Base-by-base conservation (phyloP, 1,284 basidiomycete species). In the Malassezia equina region DNA sequence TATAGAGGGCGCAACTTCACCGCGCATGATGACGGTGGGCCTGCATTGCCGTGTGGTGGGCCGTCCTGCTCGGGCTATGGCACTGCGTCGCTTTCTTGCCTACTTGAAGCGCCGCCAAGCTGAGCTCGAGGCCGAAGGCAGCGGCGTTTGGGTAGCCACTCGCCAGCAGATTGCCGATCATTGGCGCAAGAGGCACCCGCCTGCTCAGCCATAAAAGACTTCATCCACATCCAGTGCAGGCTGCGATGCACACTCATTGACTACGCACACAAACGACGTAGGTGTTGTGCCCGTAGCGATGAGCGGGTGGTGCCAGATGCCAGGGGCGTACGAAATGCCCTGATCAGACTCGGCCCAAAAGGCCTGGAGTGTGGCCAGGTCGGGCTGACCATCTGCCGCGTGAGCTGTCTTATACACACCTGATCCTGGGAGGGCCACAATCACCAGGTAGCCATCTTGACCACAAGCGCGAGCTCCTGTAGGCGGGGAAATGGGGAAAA, bases 11-110 rank as follows among this genome's bases (percentile, higher is more conserved):
- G 47, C 57, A 24, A 48, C 67, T 6, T 58, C 65, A 15, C 73
- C 76, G 2, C 76, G 76, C 64, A 77, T 78, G 76, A 73, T 78
- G 72, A 68, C 69, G 23, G 59, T 78, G 17, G 76, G 75, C 15
- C 58, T 78, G 28, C 77, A 78, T 55, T 73, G 72, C 45, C 63
- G 76, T 15, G 63, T 78, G 2, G 63, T 77, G 1, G 77, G 77
- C n/a, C 63, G 77, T 24, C 76, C 77, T 0, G 77, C 74, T 0
- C 61, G 77, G 4, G 67, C 77, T 29, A 62, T 69, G 7, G 75
- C 69, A 2, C 54, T 78, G 34, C 71, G 76, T 59, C 64, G 63
- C 27, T 77, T 78, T 57, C 55, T 78, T 15, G 71, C 76, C 43
- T 71, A 77, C 54, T 64, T 75, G 39, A 58, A 64, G 51, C 51